phyloP scores from a whole-genome alignment of 2,329 filamentous ascomycete species.

The Lecanosticta acicola region DNA sequence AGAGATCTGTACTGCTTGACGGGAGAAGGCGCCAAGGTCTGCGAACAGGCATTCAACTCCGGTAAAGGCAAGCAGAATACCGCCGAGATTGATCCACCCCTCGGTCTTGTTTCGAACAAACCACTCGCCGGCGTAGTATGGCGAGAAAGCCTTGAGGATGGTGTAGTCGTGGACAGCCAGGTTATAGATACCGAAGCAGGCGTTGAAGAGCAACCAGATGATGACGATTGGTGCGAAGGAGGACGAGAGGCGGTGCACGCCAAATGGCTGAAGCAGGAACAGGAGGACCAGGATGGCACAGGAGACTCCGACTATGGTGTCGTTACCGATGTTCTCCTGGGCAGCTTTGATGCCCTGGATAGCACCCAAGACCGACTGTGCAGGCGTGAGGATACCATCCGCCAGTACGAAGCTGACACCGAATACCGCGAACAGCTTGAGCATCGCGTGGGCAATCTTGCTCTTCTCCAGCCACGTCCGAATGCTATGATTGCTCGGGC shows the following conservation, averaged over 20 bases:
- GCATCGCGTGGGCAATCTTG: slow-evolving; percentile 43
- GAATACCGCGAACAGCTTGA: slow-evolving; percentile 59
- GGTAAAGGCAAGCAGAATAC: slow-evolving; percentile 67
- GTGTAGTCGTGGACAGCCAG: slow-evolving; percentile 41
- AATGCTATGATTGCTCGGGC: slow-evolving; percentile 46
- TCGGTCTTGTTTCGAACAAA: slow-evolving; percentile 53
- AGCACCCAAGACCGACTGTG: slow-evolving; percentile 64
- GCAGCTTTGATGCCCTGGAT: slow-evolving; percentile 57
- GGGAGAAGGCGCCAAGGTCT: slow-evolving; percentile 64
- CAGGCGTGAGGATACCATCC: slow-evolving; percentile 62
- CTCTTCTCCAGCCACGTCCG: slow-evolving; percentile 56
- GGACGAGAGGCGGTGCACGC: slow-evolving; percentile 55
- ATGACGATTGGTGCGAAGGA: slow-evolving; percentile 61
- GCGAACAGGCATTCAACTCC: slow-evolving; percentile 72
- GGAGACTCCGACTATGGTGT: slow-evolving; percentile 56
- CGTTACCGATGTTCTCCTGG: slow-evolving; percentile 48
- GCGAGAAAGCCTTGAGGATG: slow-evolving; percentile 49
- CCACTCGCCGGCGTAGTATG: slow-evolving; percentile 55
- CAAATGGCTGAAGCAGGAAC: slow-evolving; percentile 59
- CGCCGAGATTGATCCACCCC: slow-evolving; percentile 59
- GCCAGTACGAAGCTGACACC: slow-evolving; percentile 63
- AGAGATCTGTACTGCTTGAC: slow-evolving; percentile 61
- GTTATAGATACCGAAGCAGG: slow-evolving; percentile 58
- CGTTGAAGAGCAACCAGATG: slow-evolving; percentile 59
- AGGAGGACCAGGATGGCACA: slow-evolving; percentile 60